Evolutionary conservation across 2,329 filamentous ascomycete species (phyloP).

Genomic region (Emergomyces pasteurianus): DNA sequence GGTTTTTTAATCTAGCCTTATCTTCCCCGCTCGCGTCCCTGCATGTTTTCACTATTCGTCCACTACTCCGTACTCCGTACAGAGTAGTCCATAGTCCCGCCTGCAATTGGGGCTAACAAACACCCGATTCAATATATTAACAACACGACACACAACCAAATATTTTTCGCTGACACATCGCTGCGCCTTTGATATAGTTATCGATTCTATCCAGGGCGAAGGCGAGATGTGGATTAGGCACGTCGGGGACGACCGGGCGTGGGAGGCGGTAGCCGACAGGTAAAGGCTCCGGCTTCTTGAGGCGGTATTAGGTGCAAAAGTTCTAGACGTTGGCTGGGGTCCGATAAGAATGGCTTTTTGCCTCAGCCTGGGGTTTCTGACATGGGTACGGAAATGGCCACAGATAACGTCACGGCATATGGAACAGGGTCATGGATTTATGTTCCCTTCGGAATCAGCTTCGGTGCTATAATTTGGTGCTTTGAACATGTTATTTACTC

Average conservation of each 20-base stretch:
- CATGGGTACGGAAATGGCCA: background rate
- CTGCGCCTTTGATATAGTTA: constrained; percentile 16
- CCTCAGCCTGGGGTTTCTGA: background rate
- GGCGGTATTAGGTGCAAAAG: background rate
- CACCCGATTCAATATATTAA: background rate
- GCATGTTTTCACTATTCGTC: background rate
- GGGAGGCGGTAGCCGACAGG: constrained; percentile 17
- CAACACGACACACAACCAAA: background rate
- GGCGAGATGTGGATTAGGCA: constrained; percentile 27
- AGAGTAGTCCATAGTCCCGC: no score
- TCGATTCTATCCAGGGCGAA: constrained; percentile 24
- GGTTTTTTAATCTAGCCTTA: background rate
- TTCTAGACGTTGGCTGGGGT: background rate
- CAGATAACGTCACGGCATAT: background rate
- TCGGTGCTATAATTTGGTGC: background rate
- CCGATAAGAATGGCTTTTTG: background rate
- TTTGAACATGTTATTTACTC: background rate
- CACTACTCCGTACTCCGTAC: no score
- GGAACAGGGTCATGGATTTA: background rate
- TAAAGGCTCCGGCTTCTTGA: background rate
- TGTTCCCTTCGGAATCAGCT: background rate
- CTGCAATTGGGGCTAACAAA: background rate
- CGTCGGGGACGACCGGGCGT: constrained; percentile 32
- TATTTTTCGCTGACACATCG: constrained; percentile 2
- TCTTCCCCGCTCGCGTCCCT: background rate